Evolutionary conservation across 2,329 filamentous ascomycete genomes (phyloP), one percentile per base, ranked within the genome.

Genomic region (Epichloe coenophiala): DNA sequence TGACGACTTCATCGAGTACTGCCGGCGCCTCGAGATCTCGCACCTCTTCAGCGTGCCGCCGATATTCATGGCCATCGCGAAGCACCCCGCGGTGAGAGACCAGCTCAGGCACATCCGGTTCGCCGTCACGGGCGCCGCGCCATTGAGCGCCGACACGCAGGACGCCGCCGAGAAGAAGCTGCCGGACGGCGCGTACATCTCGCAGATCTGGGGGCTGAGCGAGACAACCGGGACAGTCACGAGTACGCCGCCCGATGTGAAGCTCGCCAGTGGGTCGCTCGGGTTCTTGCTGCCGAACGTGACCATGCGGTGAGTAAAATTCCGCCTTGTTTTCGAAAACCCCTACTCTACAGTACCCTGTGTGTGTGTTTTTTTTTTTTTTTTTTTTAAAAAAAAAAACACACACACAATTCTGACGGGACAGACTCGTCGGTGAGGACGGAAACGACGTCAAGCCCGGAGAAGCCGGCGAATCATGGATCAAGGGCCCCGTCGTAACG

Each of bases 401-500:
- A 31, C 13, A 17, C 23, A 23, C 23, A 31, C 21, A 43, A 27
- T 8, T 31, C 27, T 31, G 27, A 31, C 27, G 3, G 27, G 59
- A 56, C 1, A 61, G 69, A 11, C 56, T 73, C 2, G 60, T 72
- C 2, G 68, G 69, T 35, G 69, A 72, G 0, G 58, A 67, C 0
- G 67, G 58, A 9, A 60, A 59, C 3, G 70, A 73, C 23, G 68
- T 71, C 1, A 56, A 62, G 33, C 62, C 61, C 1, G 69, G 70
- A 3, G 53, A 65, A 36, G 53, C 74, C 0, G 83, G 83, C 4
- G 83, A 86, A 61, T 67, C 84, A 1, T 81, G 82, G 70, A 72
- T 88, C 42, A 79, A 80, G 48, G 85, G 86, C 0, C 84, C 84
- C 0, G 83, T 86, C 55, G 70, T 88, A 19, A 85, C 84, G 57